Evolutionary conservation across 371 early-diverging fungal genomes (phyloP).

Genomic region (Chytridiales sp.): DNA sequence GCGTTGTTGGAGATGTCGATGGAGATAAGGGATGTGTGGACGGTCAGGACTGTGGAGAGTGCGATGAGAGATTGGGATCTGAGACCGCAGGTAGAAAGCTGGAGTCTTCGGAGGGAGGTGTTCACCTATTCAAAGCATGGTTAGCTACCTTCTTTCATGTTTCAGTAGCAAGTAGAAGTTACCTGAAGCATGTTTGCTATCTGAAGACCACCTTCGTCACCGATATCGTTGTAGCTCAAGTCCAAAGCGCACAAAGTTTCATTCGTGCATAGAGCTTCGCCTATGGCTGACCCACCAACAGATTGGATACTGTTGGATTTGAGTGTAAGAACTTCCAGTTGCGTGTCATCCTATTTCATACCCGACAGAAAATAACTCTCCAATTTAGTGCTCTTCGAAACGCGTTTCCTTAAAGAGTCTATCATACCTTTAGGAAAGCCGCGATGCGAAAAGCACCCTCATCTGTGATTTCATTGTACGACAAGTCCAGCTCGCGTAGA

Average conservation of each 20-base stretch:
- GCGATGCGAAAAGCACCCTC: constrained; percentile 42
- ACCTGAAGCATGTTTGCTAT: constrained; percentile 50
- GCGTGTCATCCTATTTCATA: constrained; percentile 42
- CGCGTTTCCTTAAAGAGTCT: no score
- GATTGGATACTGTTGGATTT: constrained; percentile 40
- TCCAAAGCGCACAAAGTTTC: constrained; percentile 34
- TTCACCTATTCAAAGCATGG: constrained; percentile 34
- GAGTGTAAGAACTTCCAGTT: constrained; percentile 34
- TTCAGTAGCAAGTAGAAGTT: not conserved
- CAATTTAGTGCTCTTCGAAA: no score
- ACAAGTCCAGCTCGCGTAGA: constrained; percentile 39
- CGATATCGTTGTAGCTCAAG: constrained; percentile 36
- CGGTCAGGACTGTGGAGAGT: constrained; percentile 42
- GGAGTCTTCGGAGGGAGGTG: constrained; percentile 31
- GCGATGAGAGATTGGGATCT: constrained; percentile 41
- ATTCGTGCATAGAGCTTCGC: constrained; percentile 40
- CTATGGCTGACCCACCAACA: constrained; percentile 34
- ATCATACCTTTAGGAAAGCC: constrained; percentile 42
- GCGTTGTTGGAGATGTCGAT: constrained; percentile 46
- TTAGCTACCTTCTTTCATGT: not conserved
- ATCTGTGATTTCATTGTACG: constrained; percentile 50
- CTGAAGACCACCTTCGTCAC: constrained; percentile 47
- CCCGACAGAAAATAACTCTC: no score
- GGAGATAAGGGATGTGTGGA: constrained; percentile 31
- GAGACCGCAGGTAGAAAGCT: constrained; percentile 28